phyloP scores from a whole-genome alignment of 805 yeast genomes.

The Scheffersomyces ergatensis region DNA sequence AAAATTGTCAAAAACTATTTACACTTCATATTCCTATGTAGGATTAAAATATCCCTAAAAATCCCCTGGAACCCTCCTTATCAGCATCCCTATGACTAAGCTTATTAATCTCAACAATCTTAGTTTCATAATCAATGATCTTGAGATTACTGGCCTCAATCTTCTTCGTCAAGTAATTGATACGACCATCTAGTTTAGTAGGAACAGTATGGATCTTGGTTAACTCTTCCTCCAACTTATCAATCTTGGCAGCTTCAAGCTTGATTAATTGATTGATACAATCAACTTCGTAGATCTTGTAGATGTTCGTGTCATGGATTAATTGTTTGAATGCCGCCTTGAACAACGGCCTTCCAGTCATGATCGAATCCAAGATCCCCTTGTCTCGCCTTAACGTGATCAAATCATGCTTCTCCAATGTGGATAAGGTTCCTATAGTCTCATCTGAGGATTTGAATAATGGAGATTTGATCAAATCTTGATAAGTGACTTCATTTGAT shows the following conservation, averaged over 20 bases:
- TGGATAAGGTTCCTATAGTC: conserved; percentile 47
- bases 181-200: conserved; percentile 57
- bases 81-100: neutral
- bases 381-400: conserved; percentile 70
- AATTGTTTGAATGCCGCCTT: conserved; percentile 74
- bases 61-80: neutral
- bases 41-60: conserved; percentile 1
- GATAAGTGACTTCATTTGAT: conserved; percentile 43
- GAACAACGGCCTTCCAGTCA: conserved; percentile 82
- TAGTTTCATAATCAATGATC: conserved; percentile 26
- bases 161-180: conserved; percentile 66
- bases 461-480: conserved; percentile 54
- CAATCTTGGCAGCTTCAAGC: conserved; percentile 61
- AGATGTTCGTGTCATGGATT: conserved; percentile 53
- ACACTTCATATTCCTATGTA: too few species aligned
- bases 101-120: conserved; percentile 20
- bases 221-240: conserved; percentile 69
- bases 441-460: conserved; percentile 58
- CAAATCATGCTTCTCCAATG: conserved; percentile 77
- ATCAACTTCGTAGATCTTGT: conserved; percentile 61
- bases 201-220: conserved; percentile 50
- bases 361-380: conserved; percentile 65
- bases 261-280: conserved; percentile 54
- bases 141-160: conserved; percentile 57
- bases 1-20: too few species aligned